phyloP scores from a whole-genome alignment of 352 stramenopile genomes.

The Phytophthora citrophthora region DNA sequence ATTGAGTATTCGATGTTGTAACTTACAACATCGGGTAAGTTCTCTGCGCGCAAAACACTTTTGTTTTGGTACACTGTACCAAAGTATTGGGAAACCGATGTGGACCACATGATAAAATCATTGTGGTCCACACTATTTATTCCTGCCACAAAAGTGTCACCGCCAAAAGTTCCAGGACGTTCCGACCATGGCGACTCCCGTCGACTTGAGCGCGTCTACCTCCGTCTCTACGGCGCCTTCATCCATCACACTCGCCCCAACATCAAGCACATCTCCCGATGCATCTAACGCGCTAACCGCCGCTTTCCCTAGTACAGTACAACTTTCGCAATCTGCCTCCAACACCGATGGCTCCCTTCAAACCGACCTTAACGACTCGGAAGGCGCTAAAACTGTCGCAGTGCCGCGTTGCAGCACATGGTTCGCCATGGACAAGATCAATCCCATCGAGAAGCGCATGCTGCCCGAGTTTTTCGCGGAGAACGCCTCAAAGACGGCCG shows the following conservation, averaged over 20 bases:
- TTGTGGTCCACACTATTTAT: conserved; percentile 5
- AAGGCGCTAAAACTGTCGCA: conserved; percentile 42
- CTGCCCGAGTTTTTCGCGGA: conserved; percentile 80
- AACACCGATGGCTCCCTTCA: conserved; percentile 14
- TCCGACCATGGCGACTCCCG: conserved; percentile 8
- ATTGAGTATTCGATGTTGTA: too few species aligned
- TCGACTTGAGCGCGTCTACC: conserved; percentile 8
- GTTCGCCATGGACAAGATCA: conserved; percentile 83
- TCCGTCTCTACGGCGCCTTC: not conserved
- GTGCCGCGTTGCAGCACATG: conserved; percentile 78
- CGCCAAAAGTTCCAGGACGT: not conserved
- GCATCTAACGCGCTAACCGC: not conserved
- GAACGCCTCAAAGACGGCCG: conserved; percentile 38
- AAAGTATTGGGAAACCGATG: too few species aligned
- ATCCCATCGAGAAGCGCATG: conserved; percentile 83
- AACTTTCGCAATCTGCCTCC: conserved; percentile 7
- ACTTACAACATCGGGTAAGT: too few species aligned
- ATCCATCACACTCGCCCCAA: not conserved
- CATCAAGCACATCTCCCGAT: not conserved
- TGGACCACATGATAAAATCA: too few species aligned
- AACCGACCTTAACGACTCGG: conserved; percentile 32
- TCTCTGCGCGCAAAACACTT: too few species aligned
- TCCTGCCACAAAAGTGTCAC: not conserved
- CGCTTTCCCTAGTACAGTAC: too few species aligned
- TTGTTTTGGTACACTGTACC: too few species aligned